Evolutionary conservation across 2,329 filamentous ascomycete genomes (phyloP).

Genomic region (Beauveria pseudobassiana): DNA sequence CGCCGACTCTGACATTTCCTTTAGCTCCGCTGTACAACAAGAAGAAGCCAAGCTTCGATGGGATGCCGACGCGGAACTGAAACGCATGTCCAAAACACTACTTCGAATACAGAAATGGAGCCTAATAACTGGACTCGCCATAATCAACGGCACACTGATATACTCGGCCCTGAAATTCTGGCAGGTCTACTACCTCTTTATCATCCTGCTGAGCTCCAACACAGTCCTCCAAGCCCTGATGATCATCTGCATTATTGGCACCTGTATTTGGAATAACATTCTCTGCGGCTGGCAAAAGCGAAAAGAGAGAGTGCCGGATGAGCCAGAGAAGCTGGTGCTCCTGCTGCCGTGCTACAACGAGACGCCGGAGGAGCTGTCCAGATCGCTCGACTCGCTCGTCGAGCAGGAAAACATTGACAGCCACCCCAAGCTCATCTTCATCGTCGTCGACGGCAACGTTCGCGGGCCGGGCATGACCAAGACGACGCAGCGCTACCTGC

Average conservation of each 20-base stretch:
- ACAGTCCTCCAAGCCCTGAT: conserved; percentile 36
- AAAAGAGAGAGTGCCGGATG: conserved; percentile 28
- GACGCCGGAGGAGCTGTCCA: conserved; percentile 33
- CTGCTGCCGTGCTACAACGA: conserved; percentile 44
- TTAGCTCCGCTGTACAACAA: conserved; percentile 28
- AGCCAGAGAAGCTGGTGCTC: conserved; percentile 36
- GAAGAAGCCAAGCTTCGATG: conserved; percentile 33
- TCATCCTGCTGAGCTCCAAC: conserved; percentile 38
- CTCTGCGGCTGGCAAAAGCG: conserved; percentile 23
- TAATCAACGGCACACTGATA: conserved; percentile 29
- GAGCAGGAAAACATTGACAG: conserved; percentile 33
- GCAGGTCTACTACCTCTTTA: conserved; percentile 36
- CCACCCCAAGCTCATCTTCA: conserved; percentile 36
- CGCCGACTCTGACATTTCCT: conserved; percentile 27
- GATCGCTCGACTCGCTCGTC: conserved; percentile 39
- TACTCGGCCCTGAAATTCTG: conserved; percentile 30
- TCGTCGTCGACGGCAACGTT: conserved; percentile 41
- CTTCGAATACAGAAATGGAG: conserved; percentile 32
- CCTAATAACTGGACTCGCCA: conserved; percentile 27
- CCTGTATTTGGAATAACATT: conserved; percentile 23
- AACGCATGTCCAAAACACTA: conserved; percentile 29
- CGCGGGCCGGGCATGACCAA: conserved; percentile 39
- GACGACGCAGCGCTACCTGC: conserved; percentile 39
- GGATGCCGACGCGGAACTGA: conserved; percentile 33
- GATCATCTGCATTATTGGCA: conserved; percentile 30